Percentiles rank a stretch among this genome's conserved stretches.
These are phyloP conservation scores for Perkinsus marinus DNA, from an alignment of 169 alveolate species.

Conservation along the genomic window DNA sequence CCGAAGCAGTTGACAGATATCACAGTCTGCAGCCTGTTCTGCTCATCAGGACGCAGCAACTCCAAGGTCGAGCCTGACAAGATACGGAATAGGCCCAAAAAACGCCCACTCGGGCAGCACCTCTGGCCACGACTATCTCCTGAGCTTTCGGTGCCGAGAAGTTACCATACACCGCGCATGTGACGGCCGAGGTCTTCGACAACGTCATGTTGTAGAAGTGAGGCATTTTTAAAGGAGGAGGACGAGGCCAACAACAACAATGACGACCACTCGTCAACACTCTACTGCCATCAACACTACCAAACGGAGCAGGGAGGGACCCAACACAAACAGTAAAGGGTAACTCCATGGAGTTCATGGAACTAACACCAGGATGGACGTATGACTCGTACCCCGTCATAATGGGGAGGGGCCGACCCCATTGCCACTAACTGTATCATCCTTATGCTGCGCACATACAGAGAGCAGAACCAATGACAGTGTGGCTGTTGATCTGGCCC, in stretches of 20 bases:
- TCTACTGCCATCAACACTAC: no score
- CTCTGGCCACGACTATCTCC: slow-evolving; percentile 90
- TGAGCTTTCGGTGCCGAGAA: slow-evolving; percentile 92
- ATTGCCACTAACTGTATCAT: no score
- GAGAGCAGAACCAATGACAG: no score
- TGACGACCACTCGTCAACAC: background rate
- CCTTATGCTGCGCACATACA: no score
- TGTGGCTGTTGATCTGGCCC: no score
- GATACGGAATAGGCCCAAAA: background rate
- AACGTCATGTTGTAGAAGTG: slow-evolving; percentile 87
- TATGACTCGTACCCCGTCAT: no score
- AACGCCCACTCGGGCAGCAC: no score
- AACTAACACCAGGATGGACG: no score
- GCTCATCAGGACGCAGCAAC: slow-evolving; percentile 77
- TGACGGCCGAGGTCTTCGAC: slow-evolving; percentile 87
- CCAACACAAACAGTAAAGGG: no score
- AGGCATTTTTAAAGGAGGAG: slow-evolving; percentile 67
- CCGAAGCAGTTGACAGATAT: slow-evolving; percentile 16
- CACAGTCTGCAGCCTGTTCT: slow-evolving; percentile 74
- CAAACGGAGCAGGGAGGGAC: no score
- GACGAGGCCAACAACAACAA: background rate
- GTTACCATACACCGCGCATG: slow-evolving; percentile 89
- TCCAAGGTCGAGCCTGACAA: slow-evolving; percentile 57
- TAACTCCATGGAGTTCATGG: no score
- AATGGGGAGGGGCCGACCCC: no score